Evolutionary conservation across 2,329 filamentous ascomycete species (phyloP), one percentile per base, ranked within the genome.

Genomic region (Talaromyces sp.): DNA sequence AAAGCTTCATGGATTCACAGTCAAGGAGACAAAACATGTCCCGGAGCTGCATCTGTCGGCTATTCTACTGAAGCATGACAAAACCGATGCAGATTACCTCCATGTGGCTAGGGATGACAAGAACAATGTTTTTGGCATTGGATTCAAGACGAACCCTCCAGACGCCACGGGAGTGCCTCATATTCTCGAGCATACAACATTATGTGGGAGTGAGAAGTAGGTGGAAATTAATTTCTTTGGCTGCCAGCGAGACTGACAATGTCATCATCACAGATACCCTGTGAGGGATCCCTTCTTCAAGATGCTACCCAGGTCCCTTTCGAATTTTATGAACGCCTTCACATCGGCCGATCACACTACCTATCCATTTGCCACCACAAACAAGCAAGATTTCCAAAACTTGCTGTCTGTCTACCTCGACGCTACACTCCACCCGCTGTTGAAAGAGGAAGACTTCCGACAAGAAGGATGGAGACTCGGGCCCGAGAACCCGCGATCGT

Each of bases 311-410:
- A 88, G 95, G 68, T 97, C 95, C 5, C 84, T 99, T n/a, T 97
- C 95, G 66, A 99, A 98, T 77, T 99, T 97, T 73, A 99, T 99
- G 95, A 99, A 99, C 75, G 95, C 95, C 64, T 96, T 98, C 73
- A 99, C 95, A 49, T 92, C 93, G 28, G 90, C 92, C 25, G 93
- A 98, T 71, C 93, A 99, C 75, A 99, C 95, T 11, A 96, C 92
- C 67, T 99, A 99, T 72, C 95, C 95, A 1, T 99, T 99, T 75
- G 93, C 95, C 61, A 99, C 95, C 2, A 99, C 95, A 27, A 99
- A 99, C 71, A 82, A 86, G 22, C 92, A 96, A 74, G 95, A 99
- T 71, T 99, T 95, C 77, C 90, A 90, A 76, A 99, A 99, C 71
- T 84, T 99, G 57, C 89, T 98, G 84, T 95, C 91, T 2, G 95